Base-by-base conservation (phyloP, 1,284 basidiomycete species). In the Ceratobasidium sp. region DNA sequence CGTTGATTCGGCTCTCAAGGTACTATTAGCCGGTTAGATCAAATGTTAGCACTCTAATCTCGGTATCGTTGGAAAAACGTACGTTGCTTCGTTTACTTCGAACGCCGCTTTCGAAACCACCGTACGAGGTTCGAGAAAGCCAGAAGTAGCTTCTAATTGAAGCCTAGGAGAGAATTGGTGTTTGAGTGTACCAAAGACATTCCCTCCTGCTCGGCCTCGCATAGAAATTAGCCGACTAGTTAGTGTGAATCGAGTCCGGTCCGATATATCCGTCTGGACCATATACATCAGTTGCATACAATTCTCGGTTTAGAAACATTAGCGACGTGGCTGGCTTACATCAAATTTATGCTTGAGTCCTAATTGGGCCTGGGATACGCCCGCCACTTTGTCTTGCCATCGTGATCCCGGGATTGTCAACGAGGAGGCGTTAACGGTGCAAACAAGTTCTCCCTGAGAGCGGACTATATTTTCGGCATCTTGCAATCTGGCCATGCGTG, bases 161-260 rank as follows among this genome's bases (percentile, higher is more conserved):
- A 88, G 75, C 41, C 82, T 80, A 13, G 85, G 85, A 23, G 83
- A 85, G 75, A 84, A 83, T 70, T 87, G 87, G 73, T 89, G 85
- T 69, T 83, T 83, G 56, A 90, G 72, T 3, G 86, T 86, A 50
- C 85, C 86, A 49, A 83, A 75, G 68, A 88, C 75, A 67, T 81
- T 82, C 16, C 81, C 82, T 23, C 75, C 76, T 8, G 79, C 78
- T 6, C 73, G 71, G 13, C 75, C 74, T 47, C 75, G 71, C 8
- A 66, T 66, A 4, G 52, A 46, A 27, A 66, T 42, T 7, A 66
- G 41, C n/a, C 62, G 62, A 41, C 62, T 66, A 6, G 62, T 56
- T 16, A 66, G 50, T 21, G 62, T 66, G 1, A 66, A 33, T 9
- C 62, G 50, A 4, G 52, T 66, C 2, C 23, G 62, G 19, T 66